Evolutionary conservation across 345 rosid genomes (phyloP).

Genomic region (Aegle marmelos): DNA sequence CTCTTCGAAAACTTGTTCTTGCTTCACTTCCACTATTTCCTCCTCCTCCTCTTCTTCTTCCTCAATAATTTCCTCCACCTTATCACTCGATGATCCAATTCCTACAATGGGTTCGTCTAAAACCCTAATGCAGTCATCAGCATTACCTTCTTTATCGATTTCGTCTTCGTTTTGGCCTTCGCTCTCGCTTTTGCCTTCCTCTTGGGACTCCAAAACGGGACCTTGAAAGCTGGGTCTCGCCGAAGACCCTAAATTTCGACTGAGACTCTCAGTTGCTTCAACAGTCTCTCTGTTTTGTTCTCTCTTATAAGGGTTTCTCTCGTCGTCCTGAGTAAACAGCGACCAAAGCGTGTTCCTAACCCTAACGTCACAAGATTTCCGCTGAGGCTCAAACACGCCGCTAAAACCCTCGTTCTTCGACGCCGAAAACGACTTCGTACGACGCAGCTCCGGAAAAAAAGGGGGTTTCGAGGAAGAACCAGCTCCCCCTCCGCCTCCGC

Average conservation of each 20-base stretch:
- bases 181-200: slow-evolving; percentile 34
- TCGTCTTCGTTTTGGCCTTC: slow-evolving; percentile 40
- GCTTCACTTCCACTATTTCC: slow-evolving; percentile 33
- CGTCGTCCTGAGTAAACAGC: slow-evolving; percentile 69
- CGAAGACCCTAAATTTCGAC: slow-evolving; percentile 31
- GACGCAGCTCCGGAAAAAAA: slow-evolving; percentile 80
- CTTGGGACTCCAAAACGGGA: slow-evolving; percentile 42
- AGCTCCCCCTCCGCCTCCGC: slow-evolving; percentile 2
- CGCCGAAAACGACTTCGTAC: slow-evolving; percentile 90
- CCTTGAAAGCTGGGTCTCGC: slow-evolving; percentile 48
- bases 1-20: slow-evolving; percentile 40
- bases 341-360: slow-evolving; percentile 80
- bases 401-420: slow-evolving; percentile 85
- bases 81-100: slow-evolving; percentile 16
- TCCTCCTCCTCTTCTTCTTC: slow-evolving; percentile 39
- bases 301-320: slow-evolving; percentile 34
- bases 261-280: slow-evolving; percentile 30
- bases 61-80: slow-evolving; percentile 55
- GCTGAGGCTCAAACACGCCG: slow-evolving; percentile 91
- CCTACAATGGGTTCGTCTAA: slow-evolving; percentile 43
- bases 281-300: slow-evolving; percentile 26
- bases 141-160: slow-evolving; percentile 22
- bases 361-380: slow-evolving; percentile 94
- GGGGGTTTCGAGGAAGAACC: slow-evolving; percentile 25
- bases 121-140: slow-evolving; percentile 34